Base-by-base conservation (phyloP, 768 basidiomycete species). In the Mycena latifolia region DNA sequence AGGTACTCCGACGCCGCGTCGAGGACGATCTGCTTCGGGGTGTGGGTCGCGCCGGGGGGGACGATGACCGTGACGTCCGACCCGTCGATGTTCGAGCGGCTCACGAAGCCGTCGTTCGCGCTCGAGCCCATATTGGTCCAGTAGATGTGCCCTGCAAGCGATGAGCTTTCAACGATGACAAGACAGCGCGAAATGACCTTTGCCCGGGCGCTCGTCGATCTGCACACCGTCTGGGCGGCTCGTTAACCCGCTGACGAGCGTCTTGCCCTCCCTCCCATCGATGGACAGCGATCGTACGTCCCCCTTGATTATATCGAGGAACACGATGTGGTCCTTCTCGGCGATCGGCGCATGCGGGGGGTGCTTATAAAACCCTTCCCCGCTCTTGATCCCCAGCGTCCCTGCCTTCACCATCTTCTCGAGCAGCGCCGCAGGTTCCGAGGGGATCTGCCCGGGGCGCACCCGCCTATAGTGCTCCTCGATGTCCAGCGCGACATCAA, bases 61-160 rank as follows among this genome's bases (percentile, higher is more conserved):
- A 70, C 69, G 45, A 70, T 70, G 11, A 47, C 60, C 14, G 46
- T 61, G 0, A 61, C 25, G 10, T 64, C 41, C 10, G 57, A 63
- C 10, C 69, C 69, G 46, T 70, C 69, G 31, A 67, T 47, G 48
- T 70, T 67, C 25, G 53, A n/a, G 56, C 69, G 65, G 12, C 61
- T 63, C 17, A 70, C 43, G 57, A 53, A 64, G 20, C 65, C 69
- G 33, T 67, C 65, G 58, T 64, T 57, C 7, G 47, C 65, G 22
- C 22, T 54, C 17, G 55, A 29, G 48, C 69, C 69, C 69, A 70
- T 70, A 53, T 64, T 63, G 18, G 69, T 67, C 61, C 65, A 67
- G 54, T 70, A 70, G 4, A 70, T 56, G 48, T 70, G 69, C 0
- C 68, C 67, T 68, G 35, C 15, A 55, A 43, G 20, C n/a, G 5